Evolutionary conservation across 2,329 filamentous ascomycete genomes (phyloP).

Genomic region (Fusarium sacchari): DNA sequence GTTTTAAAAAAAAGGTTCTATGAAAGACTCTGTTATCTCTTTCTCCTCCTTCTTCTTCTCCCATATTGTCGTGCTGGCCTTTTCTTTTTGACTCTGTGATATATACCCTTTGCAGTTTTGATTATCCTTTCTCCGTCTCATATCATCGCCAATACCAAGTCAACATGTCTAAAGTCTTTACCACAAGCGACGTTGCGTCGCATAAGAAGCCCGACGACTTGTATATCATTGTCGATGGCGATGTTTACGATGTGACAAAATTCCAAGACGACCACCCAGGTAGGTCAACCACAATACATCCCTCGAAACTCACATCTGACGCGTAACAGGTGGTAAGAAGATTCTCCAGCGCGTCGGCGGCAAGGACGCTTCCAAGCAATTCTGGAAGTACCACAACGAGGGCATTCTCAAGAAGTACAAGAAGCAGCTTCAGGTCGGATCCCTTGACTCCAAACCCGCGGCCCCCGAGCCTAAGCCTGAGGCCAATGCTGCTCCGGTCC

Average conservation of each 20-base stretch:
- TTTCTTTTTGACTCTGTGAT: not conserved
- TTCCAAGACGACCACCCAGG: slow-evolving; percentile 89
- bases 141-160: slow-evolving; percentile 1
- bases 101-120: not conserved
- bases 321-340: slow-evolving; percentile 66
- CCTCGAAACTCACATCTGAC: slow-evolving; percentile 18
- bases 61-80: slow-evolving; percentile 2
- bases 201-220: slow-evolving; percentile 89
- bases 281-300: slow-evolving; percentile 49
- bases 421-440: slow-evolving; percentile 81
- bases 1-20: slow-evolving; percentile 32
- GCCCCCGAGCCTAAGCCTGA: slow-evolving; percentile 86
- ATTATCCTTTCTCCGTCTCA: slow-evolving; percentile 3
- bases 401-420: slow-evolving; percentile 88
- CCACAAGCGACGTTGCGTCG: slow-evolving; percentile 83
- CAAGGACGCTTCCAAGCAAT: slow-evolving; percentile 74
- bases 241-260: slow-evolving; percentile 94
- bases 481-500: slow-evolving; percentile 55
- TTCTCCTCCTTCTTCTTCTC: not conserved
- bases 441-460: slow-evolving; percentile 86
- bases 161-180: slow-evolving; percentile 88
- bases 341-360: slow-evolving; percentile 71
- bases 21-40: not conserved
- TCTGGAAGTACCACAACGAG: slow-evolving; percentile 85
- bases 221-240: slow-evolving; percentile 91